Evolutionary conservation across 2,329 filamentous ascomycete genomes (phyloP), one percentile per base, ranked within the genome.

Genomic region (Dothistroma septosporum): DNA sequence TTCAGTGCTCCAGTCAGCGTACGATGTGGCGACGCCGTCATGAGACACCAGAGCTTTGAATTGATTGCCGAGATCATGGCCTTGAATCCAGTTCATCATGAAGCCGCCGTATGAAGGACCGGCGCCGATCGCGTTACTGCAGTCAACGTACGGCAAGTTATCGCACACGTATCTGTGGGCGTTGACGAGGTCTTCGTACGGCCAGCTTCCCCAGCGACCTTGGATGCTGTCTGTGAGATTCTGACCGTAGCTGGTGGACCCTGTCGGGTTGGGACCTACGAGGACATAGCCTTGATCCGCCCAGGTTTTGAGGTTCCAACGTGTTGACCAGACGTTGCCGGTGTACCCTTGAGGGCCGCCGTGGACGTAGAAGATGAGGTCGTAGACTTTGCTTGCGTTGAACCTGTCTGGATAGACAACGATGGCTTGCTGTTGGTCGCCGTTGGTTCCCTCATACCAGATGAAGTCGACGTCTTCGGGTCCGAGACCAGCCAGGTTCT

Each of bases 21-120:
- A 68, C 14, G 68, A 67, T 14, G 65, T 69, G 8, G 78, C 75
- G 60, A 92, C 88, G 53, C 92, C 92, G 68, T 96, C 91, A 73
- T 96, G 92, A 69, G 87, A 92, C 31, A 96, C 91, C 4, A 97
- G 82, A 0, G 91, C 91, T 75, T 91, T 91, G 83, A 97, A 95
- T 67, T 88, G 86, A 31, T 90, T 86, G 21, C 91, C 92, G 0
- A 97, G 82, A 0, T 85, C 82, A 64, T 94, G 89, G 8, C 92
- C 92, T 76, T 96, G 91, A 68, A 96, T 91, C 92, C 66, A 67
- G 44, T 64, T 61, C 10, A 53, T 69, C 83, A 68, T 64, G 55
- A 64, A 64, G 19, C 76, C 71, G 28, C 71, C 77, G 54, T 78
- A 79, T 0, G 74, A 73, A 11, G 65, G 65, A n/a, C 66, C 66